Percentiles rank a stretch among this genome's conserved stretches.
Evolutionary conservation across 2,329 filamentous ascomycete species (phyloP).

Genomic region (Colletotrichum cuscutae): DNA sequence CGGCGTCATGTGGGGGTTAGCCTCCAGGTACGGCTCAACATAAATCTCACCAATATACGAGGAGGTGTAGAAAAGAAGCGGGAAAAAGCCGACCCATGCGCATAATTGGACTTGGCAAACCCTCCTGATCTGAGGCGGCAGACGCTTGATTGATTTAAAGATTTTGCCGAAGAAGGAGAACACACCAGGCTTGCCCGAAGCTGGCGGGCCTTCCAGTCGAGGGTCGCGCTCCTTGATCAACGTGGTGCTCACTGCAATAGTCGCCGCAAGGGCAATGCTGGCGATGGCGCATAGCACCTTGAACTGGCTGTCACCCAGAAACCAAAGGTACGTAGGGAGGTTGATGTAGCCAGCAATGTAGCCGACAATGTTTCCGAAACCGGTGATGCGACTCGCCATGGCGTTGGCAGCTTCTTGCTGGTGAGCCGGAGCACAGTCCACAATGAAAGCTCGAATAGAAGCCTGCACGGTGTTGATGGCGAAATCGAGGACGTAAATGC

Average conservation of each 20-base stretch:
- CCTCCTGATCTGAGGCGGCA: conserved; percentile 84
- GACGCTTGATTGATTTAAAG: conserved; percentile 77
- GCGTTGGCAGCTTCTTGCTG: conserved; percentile 95
- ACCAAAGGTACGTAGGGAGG: conserved; percentile 78
- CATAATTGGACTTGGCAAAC: conserved; percentile 87
- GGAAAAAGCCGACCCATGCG: conserved; percentile 96
- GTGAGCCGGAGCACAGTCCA: conserved; percentile 90
- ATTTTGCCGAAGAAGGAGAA: conserved; percentile 84
- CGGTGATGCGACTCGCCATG: conserved; percentile 89
- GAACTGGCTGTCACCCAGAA: conserved; percentile 89
- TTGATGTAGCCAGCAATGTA: conserved; percentile 89
- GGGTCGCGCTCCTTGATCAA: conserved; percentile 85
- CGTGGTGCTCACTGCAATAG: conserved; percentile 75
- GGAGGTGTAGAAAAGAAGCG: conserved; percentile 93
- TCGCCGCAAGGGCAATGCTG: conserved; percentile 75
- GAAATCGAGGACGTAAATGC: conserved; percentile 93
- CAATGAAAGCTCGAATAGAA: conserved; percentile 89
- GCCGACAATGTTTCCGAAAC: conserved; percentile 89
- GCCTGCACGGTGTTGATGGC: conserved; percentile 98
- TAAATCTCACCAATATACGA: conserved; percentile 96
- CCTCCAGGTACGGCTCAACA: conserved; percentile 81
- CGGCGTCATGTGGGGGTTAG: conserved; percentile 81
- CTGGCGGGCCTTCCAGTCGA: conserved; percentile 72
- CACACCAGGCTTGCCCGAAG: conserved; percentile 71
- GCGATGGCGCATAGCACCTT: conserved; percentile 91